Percentiles rank a stretch among this genome's conserved stretches.
phyloP scores from a whole-genome alignment of 2,329 filamentous ascomycete species.

The Monosporascus sp. region DNA sequence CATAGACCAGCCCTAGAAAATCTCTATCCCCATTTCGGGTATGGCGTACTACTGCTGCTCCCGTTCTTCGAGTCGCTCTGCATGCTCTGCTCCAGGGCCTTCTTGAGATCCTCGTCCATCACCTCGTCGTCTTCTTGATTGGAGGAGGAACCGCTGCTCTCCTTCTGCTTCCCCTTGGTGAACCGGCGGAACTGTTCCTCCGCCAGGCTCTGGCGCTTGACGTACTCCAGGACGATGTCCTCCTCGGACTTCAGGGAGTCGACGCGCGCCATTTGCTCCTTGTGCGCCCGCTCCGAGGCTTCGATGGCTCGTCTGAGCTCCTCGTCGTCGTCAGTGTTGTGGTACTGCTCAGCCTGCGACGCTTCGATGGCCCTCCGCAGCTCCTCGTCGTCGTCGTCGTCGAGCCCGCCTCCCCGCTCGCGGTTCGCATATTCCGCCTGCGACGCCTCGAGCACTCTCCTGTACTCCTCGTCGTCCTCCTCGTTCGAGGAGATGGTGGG shows the following conservation, averaged over 20 bases:
- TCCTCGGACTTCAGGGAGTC: constrained; percentile 53
- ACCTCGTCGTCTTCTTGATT: constrained; percentile 25
- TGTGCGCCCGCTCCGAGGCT: constrained; percentile 40
- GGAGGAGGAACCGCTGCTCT: constrained; percentile 10
- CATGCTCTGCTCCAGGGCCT: constrained; percentile 52
- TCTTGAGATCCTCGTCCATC: constrained; percentile 50
- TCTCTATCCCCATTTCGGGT: no score
- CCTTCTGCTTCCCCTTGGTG: constrained; percentile 30
- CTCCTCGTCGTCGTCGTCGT: constrained; percentile 26
- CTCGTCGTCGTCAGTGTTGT: constrained; percentile 31
- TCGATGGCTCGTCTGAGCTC: constrained; percentile 42
- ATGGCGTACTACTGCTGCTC: no score
- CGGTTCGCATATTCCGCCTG: constrained; percentile 17
- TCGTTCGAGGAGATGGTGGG: constrained; percentile 9
- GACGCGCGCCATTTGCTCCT: constrained; percentile 36
- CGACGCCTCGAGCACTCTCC: constrained; percentile 35
- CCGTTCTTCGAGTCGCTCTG: constrained; percentile 13
- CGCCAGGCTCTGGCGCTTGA: constrained; percentile 68
- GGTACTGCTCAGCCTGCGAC: constrained; percentile 26
- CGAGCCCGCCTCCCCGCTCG: constrained; percentile 3
- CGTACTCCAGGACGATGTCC: constrained; percentile 68
- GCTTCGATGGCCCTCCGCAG: constrained; percentile 35
- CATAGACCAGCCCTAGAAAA: no score
- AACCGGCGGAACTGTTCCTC: constrained; percentile 52
- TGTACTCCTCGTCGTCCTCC: constrained; percentile 33